Base-by-base conservation (phyloP, 352 stramenopile genomes). In the Phytophthora vignae region DNA sequence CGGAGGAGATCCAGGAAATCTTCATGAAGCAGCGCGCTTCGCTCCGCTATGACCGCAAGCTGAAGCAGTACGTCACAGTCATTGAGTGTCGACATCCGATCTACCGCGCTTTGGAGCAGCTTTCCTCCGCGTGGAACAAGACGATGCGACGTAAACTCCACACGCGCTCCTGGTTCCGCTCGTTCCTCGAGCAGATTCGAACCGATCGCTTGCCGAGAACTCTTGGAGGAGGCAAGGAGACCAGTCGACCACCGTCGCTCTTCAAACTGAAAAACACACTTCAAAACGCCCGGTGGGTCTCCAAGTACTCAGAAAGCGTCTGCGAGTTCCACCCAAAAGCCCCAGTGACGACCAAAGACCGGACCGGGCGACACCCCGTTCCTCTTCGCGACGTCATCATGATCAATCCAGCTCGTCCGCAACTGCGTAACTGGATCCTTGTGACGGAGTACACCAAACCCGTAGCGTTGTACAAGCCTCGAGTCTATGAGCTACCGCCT, bases 1-100 rank as follows among this genome's bases (percentile, higher is more conserved):
- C 91, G 1, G 92, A 98, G 63, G 92, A 98, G 74, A 97, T 98
- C 49, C 93, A 98, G 64, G 93, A 98, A 69, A 82, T 98, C 15
- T 98, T 98, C 36, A 88, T 93, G 77, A 93, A 95, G 58, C 82
- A 93, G 31, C 94, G 84, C 15, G 90, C 88, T 1, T 96, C 88
- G 17, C 69, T 99, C 15, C 84, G 92, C 7, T 98, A 96, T 58
- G 90, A 98, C 61, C 84, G 84, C 48, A 73, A 87, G 22, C 71
- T 92, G 8, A 97, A 98, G 66, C 73, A 88, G 46, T 98, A 98
- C 69, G 81, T 96, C 29, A 96, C 93, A 0, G 79, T 97, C 0
- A 75, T 96, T 17, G 92, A 98, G 68, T 91, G 91, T 60, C 84
- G 83, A 12, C 96, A 99, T 64, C 92, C 93, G 15, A 97, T 98